These are phyloP conservation scores for Veloboletus limbatus DNA, from an alignment of 1,284 basidiomycete genomes.

Conservation along the genomic window DNA sequence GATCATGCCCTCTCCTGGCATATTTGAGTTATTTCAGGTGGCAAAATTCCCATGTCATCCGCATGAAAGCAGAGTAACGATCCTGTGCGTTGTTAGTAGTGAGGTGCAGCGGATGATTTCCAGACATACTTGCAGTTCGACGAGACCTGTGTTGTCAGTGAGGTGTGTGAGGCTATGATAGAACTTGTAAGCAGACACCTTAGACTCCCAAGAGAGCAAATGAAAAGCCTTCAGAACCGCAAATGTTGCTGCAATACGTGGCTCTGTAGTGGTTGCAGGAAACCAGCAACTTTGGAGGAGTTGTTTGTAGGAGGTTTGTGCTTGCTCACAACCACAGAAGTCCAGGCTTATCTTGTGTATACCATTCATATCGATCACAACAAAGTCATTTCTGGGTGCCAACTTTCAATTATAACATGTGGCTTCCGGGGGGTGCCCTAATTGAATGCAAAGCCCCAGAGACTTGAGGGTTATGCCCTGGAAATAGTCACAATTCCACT, in stretches of 20 bases:
- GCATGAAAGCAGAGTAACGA: too few species aligned
- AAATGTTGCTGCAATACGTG: neutral
- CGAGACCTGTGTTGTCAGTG: too few species aligned
- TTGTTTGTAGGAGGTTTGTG: constrained; percentile 2
- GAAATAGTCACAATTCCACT: constrained; percentile 9
- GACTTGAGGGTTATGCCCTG: neutral
- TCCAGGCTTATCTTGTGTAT: constrained; percentile 6
- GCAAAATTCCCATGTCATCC: neutral
- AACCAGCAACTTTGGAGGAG: neutral
- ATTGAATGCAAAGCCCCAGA: constrained; percentile 6
- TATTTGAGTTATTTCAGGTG: neutral
- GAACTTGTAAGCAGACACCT: neutral
- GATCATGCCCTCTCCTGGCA: neutral
- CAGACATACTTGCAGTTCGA: too few species aligned
- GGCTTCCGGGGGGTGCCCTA: constrained; percentile 3
- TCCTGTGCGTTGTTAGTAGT: too few species aligned
- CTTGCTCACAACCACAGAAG: constrained; percentile 8
- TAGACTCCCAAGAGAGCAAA: neutral
- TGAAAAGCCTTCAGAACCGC: neutral
- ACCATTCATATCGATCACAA: constrained; percentile 4
- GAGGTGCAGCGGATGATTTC: too few species aligned
- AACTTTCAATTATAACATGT: neutral
- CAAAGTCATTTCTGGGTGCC: neutral
- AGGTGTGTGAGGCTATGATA: too few species aligned
- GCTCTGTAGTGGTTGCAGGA: neutral